Evolutionary conservation across 768 basidiomycete genomes (phyloP), one percentile per base, ranked within the genome.

Genomic region (Pleurotus salmoneostramineus): DNA sequence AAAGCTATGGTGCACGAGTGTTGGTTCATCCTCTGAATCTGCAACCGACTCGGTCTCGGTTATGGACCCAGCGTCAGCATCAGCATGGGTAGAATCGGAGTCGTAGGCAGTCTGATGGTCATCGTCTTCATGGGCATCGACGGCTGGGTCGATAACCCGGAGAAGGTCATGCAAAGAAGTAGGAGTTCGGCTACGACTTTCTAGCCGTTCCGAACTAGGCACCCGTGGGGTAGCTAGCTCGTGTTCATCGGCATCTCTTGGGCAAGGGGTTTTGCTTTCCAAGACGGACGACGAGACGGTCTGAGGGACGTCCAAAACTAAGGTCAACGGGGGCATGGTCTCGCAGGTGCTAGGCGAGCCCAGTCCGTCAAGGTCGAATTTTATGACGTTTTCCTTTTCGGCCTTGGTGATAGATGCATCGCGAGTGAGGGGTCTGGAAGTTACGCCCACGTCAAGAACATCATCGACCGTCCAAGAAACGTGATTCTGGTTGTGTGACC

Each of bases 401-500:
- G 8, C 37, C 10, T 17, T 15, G 6, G 15, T 11, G 44, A 17
- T n/a, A 6, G 17, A 31, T 55, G 51, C 33, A 27, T 8, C n/a
- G 54, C 15, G 15, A 50, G 33, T 45, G 3, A 55, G n/a, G 15
- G 48, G 8, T 12, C 37, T 44, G 7, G 58, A 32, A 43, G 35
- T 12, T 50, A 46, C 43, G 37, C 58, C 48, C 17, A n/a, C 14
- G 36, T 36, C 8, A n/a, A 47, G 15, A 58, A 52, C 52, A 27
- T 52, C 50, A 34, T 56, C 27, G 27, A 34, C 15, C 46, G 50
- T 47, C 34, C 17, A 11, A 37, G 50, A 50, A 8, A 33, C 36
- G 32, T 36, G 40, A 15, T 6, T 34, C 58, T 57, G 6, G 60
- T 62, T 44, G 68, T 63, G 27, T 43, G 14, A 64, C 71, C 60